phyloP scores from a whole-genome alignment of 23 red algal genomes.

The Gracilariopsis chorda region DNA sequence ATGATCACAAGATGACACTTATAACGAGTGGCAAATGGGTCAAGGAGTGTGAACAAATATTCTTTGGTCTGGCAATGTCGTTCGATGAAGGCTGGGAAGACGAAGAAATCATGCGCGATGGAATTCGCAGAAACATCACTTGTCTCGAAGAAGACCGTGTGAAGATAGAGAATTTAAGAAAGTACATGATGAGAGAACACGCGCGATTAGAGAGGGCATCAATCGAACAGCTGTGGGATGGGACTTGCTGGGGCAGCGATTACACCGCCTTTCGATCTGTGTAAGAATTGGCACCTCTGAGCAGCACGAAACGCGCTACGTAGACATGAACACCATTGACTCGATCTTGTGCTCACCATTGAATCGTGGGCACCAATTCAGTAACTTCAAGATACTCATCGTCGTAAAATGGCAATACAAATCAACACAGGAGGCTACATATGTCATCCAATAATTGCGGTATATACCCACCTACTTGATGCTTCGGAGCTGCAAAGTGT shows the following conservation, averaged over 20 bases:
- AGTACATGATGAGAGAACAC: slow-evolving; percentile 44
- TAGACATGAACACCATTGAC: no score
- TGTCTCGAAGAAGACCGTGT: not conserved
- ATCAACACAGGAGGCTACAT: no score
- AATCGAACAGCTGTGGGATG: slow-evolving; percentile 33
- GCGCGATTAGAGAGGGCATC: not conserved
- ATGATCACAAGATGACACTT: slow-evolving; percentile 51
- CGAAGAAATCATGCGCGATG: slow-evolving; percentile 36
- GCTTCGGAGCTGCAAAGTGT: slow-evolving; percentile 87
- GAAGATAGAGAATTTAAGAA: slow-evolving; percentile 12
- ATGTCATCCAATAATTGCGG: no score
- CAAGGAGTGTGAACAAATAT: slow-evolving; percentile 67
- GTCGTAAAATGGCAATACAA: no score
- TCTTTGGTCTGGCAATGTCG: slow-evolving; percentile 56
- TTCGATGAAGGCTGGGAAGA: slow-evolving; percentile 56
- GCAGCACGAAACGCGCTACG: no score
- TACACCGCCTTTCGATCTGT: slow-evolving; percentile 14
- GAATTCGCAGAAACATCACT: slow-evolving; percentile 30
- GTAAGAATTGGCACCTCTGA: not conserved
- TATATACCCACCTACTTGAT: not conserved
- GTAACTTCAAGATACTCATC: no score
- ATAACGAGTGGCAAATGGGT: slow-evolving; percentile 55
- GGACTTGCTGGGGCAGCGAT: not conserved
- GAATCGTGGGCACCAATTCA: no score
- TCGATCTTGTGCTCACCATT: no score